Base-by-base conservation (phyloP, 2,329 filamentous ascomycete species). In the Dothidotthia symphoricarpi region DNA sequence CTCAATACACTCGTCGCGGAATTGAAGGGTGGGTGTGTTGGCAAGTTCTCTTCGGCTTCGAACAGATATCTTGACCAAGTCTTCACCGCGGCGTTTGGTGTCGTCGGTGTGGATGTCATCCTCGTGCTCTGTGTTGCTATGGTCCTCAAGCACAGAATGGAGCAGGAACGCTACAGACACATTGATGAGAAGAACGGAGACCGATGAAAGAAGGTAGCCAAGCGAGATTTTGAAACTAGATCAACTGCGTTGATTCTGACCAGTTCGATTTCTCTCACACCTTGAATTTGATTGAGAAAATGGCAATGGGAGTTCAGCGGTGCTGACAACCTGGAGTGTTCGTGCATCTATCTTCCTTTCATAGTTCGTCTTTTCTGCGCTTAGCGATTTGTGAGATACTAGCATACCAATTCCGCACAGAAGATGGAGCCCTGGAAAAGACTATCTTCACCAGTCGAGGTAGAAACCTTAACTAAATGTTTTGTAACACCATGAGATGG, bases 61-160 rank as follows among this genome's bases (percentile, higher is more conserved):
- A 89, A 88, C 66, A 70, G 72, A 41, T 86, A 84, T 57, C 71
- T 91, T 48, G 85, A 89, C 67, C 69, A 81, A 39, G 80, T 91
- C 59, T 93, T 91, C 66, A 93, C 87, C 1, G 81, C 80, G 16
- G 75, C 85, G 37, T 93, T 93, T 63, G 87, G 85, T 45, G 81
- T 91, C 64, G 86, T 90, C 45, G 86, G 81, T 70, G 63, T 53
- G 68, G 82, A 89, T 59, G 77, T 76, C 28, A 58, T 87, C 34
- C 72, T 91, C 32, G 70, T 91, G 50, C 71, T 91, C 39, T 78
- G 80, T 51, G 81, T 84, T 10, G 82, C 84, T 19, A 88, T 88
- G 68, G 74, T 93, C 29, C 74, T 88, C 55, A 90, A 89, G 75
- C 83, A 88, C 56, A 81, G 86, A 60, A 86, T 85, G 69, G 87